phyloP scores from a whole-genome alignment of 2,329 filamentous ascomycete genomes.

The Chaetomiaceae sp. region DNA sequence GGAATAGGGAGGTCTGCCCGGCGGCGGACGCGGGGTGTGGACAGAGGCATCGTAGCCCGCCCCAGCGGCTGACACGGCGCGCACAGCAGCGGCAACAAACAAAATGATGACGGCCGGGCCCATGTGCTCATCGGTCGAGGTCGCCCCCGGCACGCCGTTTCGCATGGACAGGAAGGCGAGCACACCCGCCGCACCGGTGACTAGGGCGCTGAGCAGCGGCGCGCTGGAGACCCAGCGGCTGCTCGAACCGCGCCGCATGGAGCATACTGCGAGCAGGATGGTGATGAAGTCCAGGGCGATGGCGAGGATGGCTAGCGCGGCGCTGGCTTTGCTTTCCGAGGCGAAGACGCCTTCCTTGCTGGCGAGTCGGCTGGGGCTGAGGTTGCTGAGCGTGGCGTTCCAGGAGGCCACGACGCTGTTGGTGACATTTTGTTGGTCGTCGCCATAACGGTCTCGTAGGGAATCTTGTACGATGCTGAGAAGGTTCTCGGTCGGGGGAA shows the following conservation, averaged over 20 bases:
- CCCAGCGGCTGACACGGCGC: not conserved
- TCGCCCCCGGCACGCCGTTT: constrained; percentile 9
- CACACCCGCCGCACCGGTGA: constrained; percentile 4
- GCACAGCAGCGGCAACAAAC: constrained; percentile 8
- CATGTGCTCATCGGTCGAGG: not conserved
- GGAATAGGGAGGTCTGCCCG: no score
- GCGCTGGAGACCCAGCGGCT: not conserved
- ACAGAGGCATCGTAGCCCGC: not conserved
- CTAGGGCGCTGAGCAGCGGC: constrained; percentile 1
- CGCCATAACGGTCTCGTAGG: not conserved
- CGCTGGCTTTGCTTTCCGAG: constrained; percentile 6
- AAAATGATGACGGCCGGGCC: constrained; percentile 8
- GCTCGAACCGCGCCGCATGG: not conserved
- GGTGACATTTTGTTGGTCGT: not conserved
- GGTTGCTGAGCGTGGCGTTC: constrained; percentile 8
- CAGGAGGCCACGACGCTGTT: constrained; percentile 5
- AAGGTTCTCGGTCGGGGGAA: constrained; percentile 10
- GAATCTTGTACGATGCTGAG: constrained; percentile 8
- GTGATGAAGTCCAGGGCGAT: not conserved
- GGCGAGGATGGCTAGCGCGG: constrained; percentile 8
- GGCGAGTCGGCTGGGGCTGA: not conserved
- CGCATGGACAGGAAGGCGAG: constrained; percentile 8
- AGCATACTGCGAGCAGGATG: not conserved
- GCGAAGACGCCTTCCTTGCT: constrained; percentile 4
- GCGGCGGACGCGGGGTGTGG: not conserved